A percentile compares a stretch with the other conserved stretches of the same genome.
Conservation (phyloP, 179 eudicot species). For the Vitellaria paradoxa region DNA sequence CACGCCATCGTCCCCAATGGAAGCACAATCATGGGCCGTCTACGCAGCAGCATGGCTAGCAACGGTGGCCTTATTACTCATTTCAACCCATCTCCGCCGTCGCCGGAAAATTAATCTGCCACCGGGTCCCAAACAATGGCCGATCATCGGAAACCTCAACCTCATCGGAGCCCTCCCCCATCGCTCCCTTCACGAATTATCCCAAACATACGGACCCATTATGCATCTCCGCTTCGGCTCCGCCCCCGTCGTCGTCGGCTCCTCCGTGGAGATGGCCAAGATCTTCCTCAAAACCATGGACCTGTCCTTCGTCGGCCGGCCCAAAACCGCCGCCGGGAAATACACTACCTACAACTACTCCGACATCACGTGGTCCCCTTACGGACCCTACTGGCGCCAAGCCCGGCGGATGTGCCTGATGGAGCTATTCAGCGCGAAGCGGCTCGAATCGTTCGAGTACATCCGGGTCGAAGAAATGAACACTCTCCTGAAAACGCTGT, state of each 20-base stretch:
- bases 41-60: conserved; percentile 15
- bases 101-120: conserved; percentile 32
- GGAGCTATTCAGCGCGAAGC: conserved; percentile 38
- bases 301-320: conserved; percentile 38
- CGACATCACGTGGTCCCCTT: too few relatives aligned
- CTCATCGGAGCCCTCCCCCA: conserved; percentile 49
- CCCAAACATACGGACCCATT: conserved; percentile 51
- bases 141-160: conserved; percentile 74
- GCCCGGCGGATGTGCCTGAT: conserved; percentile 42
- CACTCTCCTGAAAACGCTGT: conserved; percentile 18
- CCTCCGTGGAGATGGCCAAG: conserved; percentile 60
- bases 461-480: conserved; percentile 41
- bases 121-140: conserved; percentile 83
- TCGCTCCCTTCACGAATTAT: conserved; percentile 40
- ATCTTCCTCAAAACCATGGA: conserved; percentile 54
- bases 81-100: conserved; percentile 18
- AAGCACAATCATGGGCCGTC: not conserved
- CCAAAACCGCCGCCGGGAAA: too few relatives aligned
- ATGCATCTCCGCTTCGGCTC: conserved; percentile 48
- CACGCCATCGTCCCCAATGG: conserved; percentile 15
- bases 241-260: conserved; percentile 38
- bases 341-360: too few relatives aligned
- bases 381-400: conserved; percentile 7
- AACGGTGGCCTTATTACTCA: conserved; percentile 17
- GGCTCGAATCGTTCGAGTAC: conserved; percentile 44